These are phyloP conservation scores for Coix lacrymajobi DNA, from an alignment of 176 grass and related monocot genomes.

Conservation along the genomic window DNA sequence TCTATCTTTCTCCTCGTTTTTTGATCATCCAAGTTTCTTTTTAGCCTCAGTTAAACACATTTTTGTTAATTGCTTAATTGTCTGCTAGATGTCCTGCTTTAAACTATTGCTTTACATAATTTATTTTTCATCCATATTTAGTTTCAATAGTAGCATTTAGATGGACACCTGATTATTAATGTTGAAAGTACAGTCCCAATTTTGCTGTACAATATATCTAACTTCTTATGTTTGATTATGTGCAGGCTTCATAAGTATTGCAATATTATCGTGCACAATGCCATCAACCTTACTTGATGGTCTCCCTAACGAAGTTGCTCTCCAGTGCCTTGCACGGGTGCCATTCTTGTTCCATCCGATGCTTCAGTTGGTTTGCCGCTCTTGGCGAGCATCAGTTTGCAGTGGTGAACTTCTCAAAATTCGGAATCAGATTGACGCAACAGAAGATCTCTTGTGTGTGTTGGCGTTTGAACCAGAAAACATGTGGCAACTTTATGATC, in stretches of 20 bases:
- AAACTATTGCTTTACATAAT: neutral
- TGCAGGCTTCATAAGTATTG: conserved; percentile 34
- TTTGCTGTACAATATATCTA: conserved; percentile 17
- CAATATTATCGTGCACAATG: conserved; percentile 19
- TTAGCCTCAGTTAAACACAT: neutral
- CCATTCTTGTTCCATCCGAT: conserved; percentile 67
- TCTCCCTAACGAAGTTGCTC: conserved; percentile 89
- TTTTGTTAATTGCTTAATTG: neutral
- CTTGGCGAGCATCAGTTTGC: conserved; percentile 65
- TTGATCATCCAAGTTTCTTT: neutral
- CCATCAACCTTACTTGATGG: conserved; percentile 66
- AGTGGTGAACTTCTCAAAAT: conserved; percentile 57
- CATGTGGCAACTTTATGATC: conserved; percentile 95
- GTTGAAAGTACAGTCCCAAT: neutral
- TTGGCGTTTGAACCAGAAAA: conserved; percentile 97
- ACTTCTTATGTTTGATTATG: conserved; percentile 31
- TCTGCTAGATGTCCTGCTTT: conserved; percentile 5
- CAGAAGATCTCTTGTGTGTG: conserved; percentile 84
- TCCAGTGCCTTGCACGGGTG: conserved; percentile 85
- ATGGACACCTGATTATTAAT: conserved; percentile 7
- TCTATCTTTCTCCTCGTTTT: too few species aligned
- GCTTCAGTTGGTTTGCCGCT: conserved; percentile 77
- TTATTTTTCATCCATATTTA: neutral
- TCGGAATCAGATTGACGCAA: conserved; percentile 44
- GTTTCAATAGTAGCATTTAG: neutral